Base-by-base conservation (phyloP, 1,284 basidiomycete species). In the Termitomyces sp. region DNA sequence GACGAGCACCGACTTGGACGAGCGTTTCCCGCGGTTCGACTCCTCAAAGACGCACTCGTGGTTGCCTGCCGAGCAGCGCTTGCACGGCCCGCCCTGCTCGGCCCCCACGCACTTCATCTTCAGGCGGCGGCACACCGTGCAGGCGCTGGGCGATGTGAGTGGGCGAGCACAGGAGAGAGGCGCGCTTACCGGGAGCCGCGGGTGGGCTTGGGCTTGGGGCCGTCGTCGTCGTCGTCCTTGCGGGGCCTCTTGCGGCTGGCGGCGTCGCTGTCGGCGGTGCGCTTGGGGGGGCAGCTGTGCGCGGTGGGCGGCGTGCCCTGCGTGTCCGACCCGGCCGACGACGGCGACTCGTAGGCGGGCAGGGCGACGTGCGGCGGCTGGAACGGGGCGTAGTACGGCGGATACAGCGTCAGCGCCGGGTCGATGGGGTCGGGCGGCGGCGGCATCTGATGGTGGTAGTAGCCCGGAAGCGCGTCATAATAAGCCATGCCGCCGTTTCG, bases 91-190 rank as follows among this genome's bases (percentile, higher is more conserved):
- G 0, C 92, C 94, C 34, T 94, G 80, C 65, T 97, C 94, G 1
- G 92, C 92, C 36, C 90, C 94, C 17, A 97, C 92, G 63, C 96
- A 99, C 62, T 96, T 92, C 96, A 99, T 99, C 77, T 99, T 99
- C 60, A 98, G 84, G 47, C 94, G 88, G 33, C 96, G 86, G 70
- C 96, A 98, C 31, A 95, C 92, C 0, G 91, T 94, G 63, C 94
- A 97, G 0, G 94, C 94, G 51, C 92, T 93, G 24, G 2, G 24
- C 2, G 24, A 3, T 2, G 24, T 24, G 3, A 24, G 24, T 3
- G 24, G 24, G 24, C 24, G 24, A 30, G 50, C 43, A 31, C 43
- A 54, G 24, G 9, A 42, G 46, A 21, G 53, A 57, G 15, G 50
- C n/a, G 46, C 48, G 72, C 81, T 61, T 62, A 92, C 91, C 91